phyloP scores from a whole-genome alignment of 75 land plant genomes.

The Cryptomeria japonica region DNA sequence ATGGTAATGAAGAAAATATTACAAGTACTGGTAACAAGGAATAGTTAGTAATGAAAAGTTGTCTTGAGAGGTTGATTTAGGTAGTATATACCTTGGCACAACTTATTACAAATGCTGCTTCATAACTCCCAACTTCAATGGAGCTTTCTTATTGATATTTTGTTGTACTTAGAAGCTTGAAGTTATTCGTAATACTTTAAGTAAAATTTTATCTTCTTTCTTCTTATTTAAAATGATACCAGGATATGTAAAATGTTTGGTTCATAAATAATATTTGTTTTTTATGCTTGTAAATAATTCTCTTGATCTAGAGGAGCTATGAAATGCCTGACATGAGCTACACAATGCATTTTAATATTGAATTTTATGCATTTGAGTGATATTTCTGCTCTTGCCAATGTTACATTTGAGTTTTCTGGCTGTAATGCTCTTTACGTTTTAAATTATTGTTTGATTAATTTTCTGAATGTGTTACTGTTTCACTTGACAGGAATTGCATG shows the following conservation, averaged over 20 bases:
- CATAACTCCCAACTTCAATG: neutral
- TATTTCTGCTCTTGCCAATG: neutral
- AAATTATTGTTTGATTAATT: neutral
- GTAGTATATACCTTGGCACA: neutral
- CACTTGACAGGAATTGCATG: conserved; percentile 64
- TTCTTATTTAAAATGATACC: neutral
- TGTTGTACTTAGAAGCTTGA: neutral
- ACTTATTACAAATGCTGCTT: neutral
- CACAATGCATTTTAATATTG: neutral
- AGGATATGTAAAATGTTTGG: neutral
- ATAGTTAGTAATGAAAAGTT: neutral
- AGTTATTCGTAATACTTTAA: neutral
- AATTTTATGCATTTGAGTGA: neutral
- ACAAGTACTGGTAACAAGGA: neutral
- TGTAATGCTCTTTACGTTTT: neutral
- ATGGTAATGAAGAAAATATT: too few species aligned
- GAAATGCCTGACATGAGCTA: neutral
- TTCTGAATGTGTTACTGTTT: neutral
- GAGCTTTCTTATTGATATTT: neutral
- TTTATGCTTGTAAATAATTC: neutral
- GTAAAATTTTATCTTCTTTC: too few species aligned
- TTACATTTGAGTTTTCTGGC: neutral
- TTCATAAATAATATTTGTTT: neutral
- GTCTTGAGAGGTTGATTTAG: neutral
- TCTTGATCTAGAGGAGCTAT: neutral